Evolutionary conservation across 2,329 filamentous ascomycete genomes (phyloP), one percentile per base, ranked within the genome.

Genomic region (Phoma herbarum): DNA sequence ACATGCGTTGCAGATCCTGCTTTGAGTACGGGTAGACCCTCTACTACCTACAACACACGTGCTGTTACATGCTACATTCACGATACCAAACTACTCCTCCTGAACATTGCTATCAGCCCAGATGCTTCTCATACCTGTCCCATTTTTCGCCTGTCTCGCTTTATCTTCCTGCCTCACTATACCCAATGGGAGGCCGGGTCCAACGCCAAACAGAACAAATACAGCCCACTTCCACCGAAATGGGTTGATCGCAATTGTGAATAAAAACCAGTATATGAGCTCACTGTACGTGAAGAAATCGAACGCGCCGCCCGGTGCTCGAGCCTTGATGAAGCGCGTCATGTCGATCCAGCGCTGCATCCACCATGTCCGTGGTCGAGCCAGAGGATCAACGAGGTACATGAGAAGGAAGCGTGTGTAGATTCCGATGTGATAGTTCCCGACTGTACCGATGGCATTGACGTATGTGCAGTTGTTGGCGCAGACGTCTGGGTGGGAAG

Each of bases 281-380:
- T 96, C 92, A 0, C 90, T 83, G 69, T 96, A 96, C 0, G 92
- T 96, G 74, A 96, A 95, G 79, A 96, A 96, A 73, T 96, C 91
- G 69, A 96, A 94, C 0, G 91, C 91, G 0, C 86, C 88, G 0
- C 81, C 72, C 0, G 92, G 91, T 2, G 89, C 87, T 11, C 83
- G 82, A 2, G 77, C 76, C 77, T 96, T 96, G 59, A 96, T 80
- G 3, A 87, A 75, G 28, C 86, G 83, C 1, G 91, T 96, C 84
- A 94, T 90, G 71, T 93, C 90, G 68, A 96, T 93, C 92, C 92
- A 96, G 23, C 87, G 83, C 77, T 90, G 84, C 91, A 95, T 96
- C 86, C 90, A 89, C 63, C 84, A 86, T 5, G 88, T 82, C 2
- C 83, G 85, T 0, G 92, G 92, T 0, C 90, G 84, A 0, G 91